A percentile compares a stretch with the other conserved stretches of the same genome.
Evolutionary conservation across 1,139 yeast genomes (phyloP).

Genomic region (Candida sp.): DNA sequence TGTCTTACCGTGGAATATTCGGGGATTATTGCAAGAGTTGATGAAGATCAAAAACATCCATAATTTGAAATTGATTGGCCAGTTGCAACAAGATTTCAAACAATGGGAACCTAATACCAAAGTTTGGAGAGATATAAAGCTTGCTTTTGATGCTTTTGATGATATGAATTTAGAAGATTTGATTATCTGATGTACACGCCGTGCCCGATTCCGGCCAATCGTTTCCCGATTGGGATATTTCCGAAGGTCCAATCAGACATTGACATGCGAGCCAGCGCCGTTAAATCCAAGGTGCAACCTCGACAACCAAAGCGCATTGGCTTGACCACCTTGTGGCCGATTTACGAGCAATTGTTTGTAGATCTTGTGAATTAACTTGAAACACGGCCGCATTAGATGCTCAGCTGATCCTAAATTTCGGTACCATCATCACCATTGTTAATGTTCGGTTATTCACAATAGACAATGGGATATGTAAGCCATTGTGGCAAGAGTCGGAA

Average conservation of each 20-base stretch:
- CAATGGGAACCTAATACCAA: conserved; percentile 39
- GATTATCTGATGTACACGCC: conserved; percentile 5
- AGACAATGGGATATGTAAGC: neutral
- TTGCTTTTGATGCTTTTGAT: conserved; percentile 34
- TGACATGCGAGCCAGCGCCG: neutral
- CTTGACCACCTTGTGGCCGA: neutral
- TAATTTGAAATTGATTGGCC: conserved; percentile 21
- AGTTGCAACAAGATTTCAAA: conserved; percentile 28
- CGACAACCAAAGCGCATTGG: neutral
- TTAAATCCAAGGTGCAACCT: neutral
- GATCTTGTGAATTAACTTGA: neutral
- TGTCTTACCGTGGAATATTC: conserved; percentile 37
- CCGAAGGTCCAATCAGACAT: neutral
- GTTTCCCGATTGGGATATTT: neutral
- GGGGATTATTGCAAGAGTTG: conserved; percentile 36
- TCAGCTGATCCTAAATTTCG: neutral
- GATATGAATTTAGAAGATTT: conserved; percentile 33
- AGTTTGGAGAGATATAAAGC: conserved; percentile 39
- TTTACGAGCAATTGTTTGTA: neutral
- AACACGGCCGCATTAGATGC: neutral
- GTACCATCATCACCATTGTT: neutral
- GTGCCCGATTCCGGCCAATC: too few relatives aligned
- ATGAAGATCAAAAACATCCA: conserved; percentile 35
- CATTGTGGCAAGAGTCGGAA: neutral
- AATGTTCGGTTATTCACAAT: neutral